Evolutionary conservation across 1,284 basidiomycete species (phyloP), one percentile per base, ranked within the genome.

Genomic region (Apiotrichum laibachii): DNA sequence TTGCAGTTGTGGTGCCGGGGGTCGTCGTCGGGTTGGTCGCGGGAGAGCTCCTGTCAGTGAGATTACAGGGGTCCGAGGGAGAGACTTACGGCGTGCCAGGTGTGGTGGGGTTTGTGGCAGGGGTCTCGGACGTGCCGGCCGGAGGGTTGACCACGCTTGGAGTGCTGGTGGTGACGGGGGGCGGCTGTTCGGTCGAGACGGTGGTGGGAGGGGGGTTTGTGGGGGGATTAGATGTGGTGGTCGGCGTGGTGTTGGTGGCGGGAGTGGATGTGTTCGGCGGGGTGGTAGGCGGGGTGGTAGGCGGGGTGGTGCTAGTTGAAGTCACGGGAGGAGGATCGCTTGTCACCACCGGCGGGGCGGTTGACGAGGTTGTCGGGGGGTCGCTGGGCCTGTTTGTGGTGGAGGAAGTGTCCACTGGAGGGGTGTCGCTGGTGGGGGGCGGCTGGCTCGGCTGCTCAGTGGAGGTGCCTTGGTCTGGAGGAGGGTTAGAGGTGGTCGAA

Each of bases 211-310:
- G 19, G 15, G 57, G 39, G 50, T 42, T 34, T 3, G 42, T n/a
- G 42, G 44, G 31, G 11, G 51, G 39, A 33, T 44, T 43, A 35
- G 44, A 43, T 13, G 43, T 55, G n/a, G 55, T 37, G 16, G 59
- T 55, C 13, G 55, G 59, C 50, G 39, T 26, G 21, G 54, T 34
- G 54, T 34, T 35, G 5, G 34, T 13, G 9, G 47, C 33, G 3
- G 50, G 50, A 16, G 26, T 35, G 19, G 37, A n/a, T n/a, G n/a
- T n/a, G n/a, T n/a, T 5, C n/a, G 39, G 31, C 1, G 50, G 10
- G 6, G 43, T 18, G 9, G 40, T 9, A n/a, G 40, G 40, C 40
- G 15, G 15, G 16, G 40, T n/a, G 16, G 40, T 9, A 12, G 15
- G 40, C 7, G 15, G 40, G 4, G 15, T 19, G 2, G 40, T 16